phyloP scores from a whole-genome alignment of 2,329 filamentous ascomycete species.

The Fusarium chlamydosporum region DNA sequence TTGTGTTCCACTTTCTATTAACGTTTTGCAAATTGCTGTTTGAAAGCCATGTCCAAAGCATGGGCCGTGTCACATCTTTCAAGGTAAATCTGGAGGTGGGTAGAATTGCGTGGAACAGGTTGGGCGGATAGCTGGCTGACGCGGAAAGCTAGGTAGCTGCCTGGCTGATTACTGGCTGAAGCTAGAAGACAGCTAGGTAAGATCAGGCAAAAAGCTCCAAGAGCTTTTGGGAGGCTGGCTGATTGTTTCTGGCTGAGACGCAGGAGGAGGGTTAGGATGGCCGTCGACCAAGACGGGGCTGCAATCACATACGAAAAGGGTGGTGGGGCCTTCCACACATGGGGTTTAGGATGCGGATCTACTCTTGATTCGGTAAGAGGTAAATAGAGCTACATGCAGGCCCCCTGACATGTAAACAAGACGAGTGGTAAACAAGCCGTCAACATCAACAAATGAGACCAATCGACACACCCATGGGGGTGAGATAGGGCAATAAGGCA shows the following conservation, averaged over 20 bases:
- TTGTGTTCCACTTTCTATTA: constrained; percentile 38
- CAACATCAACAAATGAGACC: constrained; percentile 24
- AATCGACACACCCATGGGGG: constrained; percentile 49
- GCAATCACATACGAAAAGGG: constrained; percentile 13
- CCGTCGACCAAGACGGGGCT: constrained; percentile 29
- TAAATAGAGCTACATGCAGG: constrained; percentile 45
- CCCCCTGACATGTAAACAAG: constrained; percentile 47
- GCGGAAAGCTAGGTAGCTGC: constrained; percentile 34
- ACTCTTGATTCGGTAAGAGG: constrained; percentile 38
- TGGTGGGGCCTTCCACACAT: constrained; percentile 33
- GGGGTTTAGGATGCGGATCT: constrained; percentile 26
- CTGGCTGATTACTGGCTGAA: constrained; percentile 41
- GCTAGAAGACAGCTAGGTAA: constrained; percentile 39
- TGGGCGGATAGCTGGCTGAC: constrained; percentile 37
- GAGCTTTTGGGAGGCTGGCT: constrained; percentile 42
- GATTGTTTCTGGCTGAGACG: constrained; percentile 47
- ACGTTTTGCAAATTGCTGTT: constrained; percentile 20
- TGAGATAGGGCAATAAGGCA: constrained; percentile 27
- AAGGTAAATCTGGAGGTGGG: constrained; percentile 41
- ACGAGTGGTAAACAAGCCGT: constrained; percentile 43
- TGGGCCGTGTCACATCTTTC: constrained; percentile 38
- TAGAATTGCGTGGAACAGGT: constrained; percentile 41
- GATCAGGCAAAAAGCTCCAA: constrained; percentile 42
- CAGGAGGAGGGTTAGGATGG: constrained; percentile 45
- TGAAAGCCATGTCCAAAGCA: constrained; percentile 34